phyloP scores from a whole-genome alignment of 2,329 filamentous ascomycete genomes.

The Berkeleyomyces rouxiae region DNA sequence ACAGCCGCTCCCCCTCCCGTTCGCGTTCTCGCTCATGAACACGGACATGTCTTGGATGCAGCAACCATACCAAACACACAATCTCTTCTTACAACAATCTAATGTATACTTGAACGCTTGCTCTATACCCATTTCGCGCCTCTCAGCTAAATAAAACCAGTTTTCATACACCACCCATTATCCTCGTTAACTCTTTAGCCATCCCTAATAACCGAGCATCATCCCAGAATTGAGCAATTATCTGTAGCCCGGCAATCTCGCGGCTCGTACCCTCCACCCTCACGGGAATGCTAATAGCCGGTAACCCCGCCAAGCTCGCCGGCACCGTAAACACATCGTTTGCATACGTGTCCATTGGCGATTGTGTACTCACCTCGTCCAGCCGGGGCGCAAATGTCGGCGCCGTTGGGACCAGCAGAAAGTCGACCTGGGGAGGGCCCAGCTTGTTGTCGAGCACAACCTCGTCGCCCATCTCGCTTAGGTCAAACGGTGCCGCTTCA shows the following conservation, averaged over 20 bases:
- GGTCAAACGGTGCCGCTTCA: constrained; percentile 34
- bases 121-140: background rate
- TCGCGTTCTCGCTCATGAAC: background rate
- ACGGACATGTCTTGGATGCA: background rate
- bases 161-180: constrained; percentile 16
- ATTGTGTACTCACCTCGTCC: constrained; percentile 32
- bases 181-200: constrained; percentile 30
- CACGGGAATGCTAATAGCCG: constrained; percentile 65
- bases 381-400: constrained; percentile 57
- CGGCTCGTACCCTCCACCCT: constrained; percentile 16
- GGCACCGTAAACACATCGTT: constrained; percentile 95
- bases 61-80: background rate
- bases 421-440: constrained; percentile 54
- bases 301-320: constrained; percentile 78
- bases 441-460: constrained; percentile 37
- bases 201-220: constrained; percentile 46
- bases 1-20: background rate
- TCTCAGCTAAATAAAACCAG: background rate
- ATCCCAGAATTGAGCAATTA: constrained; percentile 70
- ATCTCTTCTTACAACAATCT: background rate
- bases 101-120: constrained; percentile 1
- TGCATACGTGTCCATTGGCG: constrained; percentile 62
- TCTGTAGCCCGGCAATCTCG: constrained; percentile 43
- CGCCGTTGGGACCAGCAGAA: constrained; percentile 75
- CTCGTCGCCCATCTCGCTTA: constrained; percentile 41